Evolutionary conservation across 805 yeast species (phyloP).

Genomic region (Metschnikowia matae): DNA sequence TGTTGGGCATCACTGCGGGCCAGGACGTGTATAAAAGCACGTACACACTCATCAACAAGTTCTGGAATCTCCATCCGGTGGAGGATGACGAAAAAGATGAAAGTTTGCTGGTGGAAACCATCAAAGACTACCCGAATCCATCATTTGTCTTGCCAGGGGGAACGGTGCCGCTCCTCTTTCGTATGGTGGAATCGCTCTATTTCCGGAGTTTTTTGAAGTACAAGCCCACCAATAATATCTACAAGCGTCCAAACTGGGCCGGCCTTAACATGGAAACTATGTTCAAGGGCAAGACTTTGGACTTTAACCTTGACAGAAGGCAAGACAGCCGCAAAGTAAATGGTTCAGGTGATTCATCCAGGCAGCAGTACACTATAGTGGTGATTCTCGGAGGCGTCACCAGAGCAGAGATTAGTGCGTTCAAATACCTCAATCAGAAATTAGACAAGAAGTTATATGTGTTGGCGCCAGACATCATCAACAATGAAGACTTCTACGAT

Average conservation of each 20-base stretch:
- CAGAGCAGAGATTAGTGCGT: slow-evolving; percentile 72
- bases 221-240: slow-evolving; percentile 34
- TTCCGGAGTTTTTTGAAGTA: slow-evolving; percentile 48
- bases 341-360: not conserved
- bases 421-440: slow-evolving; percentile 55
- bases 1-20: slow-evolving; percentile 31
- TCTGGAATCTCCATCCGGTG: slow-evolving; percentile 48
- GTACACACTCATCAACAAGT: slow-evolving; percentile 36
- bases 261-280: slow-evolving; percentile 36
- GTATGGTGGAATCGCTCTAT: slow-evolving; percentile 68
- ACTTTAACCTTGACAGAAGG: slow-evolving; percentile 31
- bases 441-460: slow-evolving; percentile 39
- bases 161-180: slow-evolving; percentile 63
- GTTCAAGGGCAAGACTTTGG: slow-evolving; percentile 40
- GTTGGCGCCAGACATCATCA: slow-evolving; percentile 43
- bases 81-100: slow-evolving; percentile 21
- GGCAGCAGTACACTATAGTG: slow-evolving; percentile 37
- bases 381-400: slow-evolving; percentile 83
- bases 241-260: slow-evolving; percentile 43
- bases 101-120: slow-evolving; percentile 9
- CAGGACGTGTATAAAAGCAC: slow-evolving; percentile 27
- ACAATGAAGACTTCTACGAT: slow-evolving; percentile 26
- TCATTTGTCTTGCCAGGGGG: slow-evolving; percentile 75
- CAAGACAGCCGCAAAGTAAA: slow-evolving; percentile 18
- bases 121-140: slow-evolving; percentile 40